Percentiles rank a stretch among this genome's conserved stretches.
Evolutionary conservation across 768 basidiomycete species (phyloP).

Genomic region (Russula ochroleuca): DNA sequence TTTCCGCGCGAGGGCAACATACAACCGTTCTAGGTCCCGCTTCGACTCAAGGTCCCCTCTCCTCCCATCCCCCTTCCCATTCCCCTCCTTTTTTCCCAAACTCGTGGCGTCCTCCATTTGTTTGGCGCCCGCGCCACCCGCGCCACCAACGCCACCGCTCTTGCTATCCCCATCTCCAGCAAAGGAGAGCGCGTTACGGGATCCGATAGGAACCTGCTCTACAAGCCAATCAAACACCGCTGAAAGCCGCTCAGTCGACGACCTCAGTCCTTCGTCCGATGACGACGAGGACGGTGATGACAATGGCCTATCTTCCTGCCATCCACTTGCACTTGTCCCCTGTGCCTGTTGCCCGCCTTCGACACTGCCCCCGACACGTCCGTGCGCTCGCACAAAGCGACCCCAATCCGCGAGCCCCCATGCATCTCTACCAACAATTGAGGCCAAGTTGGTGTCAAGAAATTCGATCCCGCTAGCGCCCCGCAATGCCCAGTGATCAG

Average conservation of each 20-base stretch:
- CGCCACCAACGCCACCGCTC: neutral
- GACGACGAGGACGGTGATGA: neutral
- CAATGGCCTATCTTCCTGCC: neutral
- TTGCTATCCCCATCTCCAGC: conserved; percentile 5
- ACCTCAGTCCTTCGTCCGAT: conserved; percentile 49
- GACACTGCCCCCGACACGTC: conserved; percentile 32
- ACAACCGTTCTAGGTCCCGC: conserved; percentile 83
- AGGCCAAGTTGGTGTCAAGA: conserved; percentile 55
- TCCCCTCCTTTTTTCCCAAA: neutral
- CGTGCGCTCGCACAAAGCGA: conserved; percentile 48
- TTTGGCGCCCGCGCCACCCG: neutral
- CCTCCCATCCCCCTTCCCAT: conserved; percentile 16
- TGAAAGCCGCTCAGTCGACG: conserved; percentile 68
- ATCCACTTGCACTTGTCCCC: neutral
- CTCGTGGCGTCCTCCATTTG: neutral
- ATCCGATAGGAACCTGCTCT: conserved; percentile 48
- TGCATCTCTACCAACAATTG: conserved; percentile 42
- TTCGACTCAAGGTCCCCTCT: conserved; percentile 55
- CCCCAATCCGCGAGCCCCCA: conserved; percentile 54
- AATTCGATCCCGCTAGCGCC: conserved; percentile 79
- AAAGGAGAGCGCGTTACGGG: conserved; percentile 18
- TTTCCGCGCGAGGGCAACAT: conserved; percentile 82
- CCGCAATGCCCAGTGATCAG: conserved; percentile 95
- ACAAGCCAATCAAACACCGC: conserved; percentile 77
- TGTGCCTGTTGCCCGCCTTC: neutral